Evolutionary conservation across 2,329 filamentous ascomycete species (phyloP).

Genomic region (Penicillium sp.): DNA sequence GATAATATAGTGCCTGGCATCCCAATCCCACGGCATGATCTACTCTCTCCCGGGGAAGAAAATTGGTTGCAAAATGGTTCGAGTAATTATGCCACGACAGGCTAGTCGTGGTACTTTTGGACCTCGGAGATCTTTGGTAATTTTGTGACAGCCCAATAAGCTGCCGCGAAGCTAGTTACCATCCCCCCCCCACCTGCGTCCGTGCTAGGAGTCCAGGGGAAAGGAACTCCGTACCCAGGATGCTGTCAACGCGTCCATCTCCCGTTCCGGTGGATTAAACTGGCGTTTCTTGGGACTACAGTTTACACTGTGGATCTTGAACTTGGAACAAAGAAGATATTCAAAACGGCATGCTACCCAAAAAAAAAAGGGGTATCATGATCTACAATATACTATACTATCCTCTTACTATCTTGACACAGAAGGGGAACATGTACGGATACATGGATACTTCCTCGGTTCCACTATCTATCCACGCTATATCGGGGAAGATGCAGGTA

Average conservation of each 20-base stretch:
- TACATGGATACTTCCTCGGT: neutral
- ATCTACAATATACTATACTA: neutral
- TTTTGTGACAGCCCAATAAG: conserved; percentile 10
- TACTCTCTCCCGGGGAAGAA: conserved; percentile 1
- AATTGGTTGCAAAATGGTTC: conserved; percentile 15
- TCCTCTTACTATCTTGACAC: neutral
- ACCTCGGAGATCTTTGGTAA: conserved; percentile 1
- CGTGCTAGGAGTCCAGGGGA: conserved; percentile 16
- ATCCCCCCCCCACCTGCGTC: neutral
- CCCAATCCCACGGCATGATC: conserved; percentile 8
- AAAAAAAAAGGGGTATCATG: neutral
- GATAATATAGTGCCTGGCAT: conserved; percentile 3
- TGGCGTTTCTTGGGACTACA: conserved; percentile 1
- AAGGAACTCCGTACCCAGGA: conserved; percentile 17
- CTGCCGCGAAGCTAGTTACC: neutral
- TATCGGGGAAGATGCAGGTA: conserved; percentile 4
- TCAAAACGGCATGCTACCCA: neutral
- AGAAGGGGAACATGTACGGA: neutral
- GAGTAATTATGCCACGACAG: conserved; percentile 8
- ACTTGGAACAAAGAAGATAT: neutral
- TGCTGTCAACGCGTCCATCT: conserved; percentile 23
- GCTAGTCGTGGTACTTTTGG: conserved; percentile 23
- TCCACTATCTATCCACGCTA: conserved; percentile 1
- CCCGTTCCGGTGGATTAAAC: conserved; percentile 13
- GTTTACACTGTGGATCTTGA: neutral